Base-by-base conservation (phyloP, 1,139 yeast genomes). In the Fermentozyma sake region DNA sequence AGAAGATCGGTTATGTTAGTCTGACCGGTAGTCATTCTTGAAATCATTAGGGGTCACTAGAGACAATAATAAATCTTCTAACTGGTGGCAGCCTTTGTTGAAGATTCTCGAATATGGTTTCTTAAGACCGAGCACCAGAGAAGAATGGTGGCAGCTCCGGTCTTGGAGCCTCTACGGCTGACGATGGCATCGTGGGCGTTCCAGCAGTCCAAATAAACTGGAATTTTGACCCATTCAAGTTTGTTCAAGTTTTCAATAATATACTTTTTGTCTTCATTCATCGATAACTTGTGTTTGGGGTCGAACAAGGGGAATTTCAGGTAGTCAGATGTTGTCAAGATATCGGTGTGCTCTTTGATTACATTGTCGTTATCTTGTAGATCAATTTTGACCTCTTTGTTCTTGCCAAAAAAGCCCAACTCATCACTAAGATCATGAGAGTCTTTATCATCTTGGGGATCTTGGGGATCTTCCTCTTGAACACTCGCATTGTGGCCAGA, bases 111-210 rank as follows among this genome's bases (percentile, higher is more conserved):
- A 20, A 65, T 41, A 28, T 66, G 64, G 30, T 50, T 55, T 22
- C 72, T 51, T 20, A 69, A 48, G 12, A 70, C 44, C 3, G 72
- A 63, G 4, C 65, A 61, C 75, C 79, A 76, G 27, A 76, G 53
- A 7, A 64, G 68, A 18, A 76, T 53, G 1, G 72, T 58, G 2
- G 79, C 70, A 1, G 76, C 58, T 0, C 81, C 81, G 37, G 68
- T 67, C 0, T 74, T 67, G 16, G 71, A 64, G 0, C 87, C 87
- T 32, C 79, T 61, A 36, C 93, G 61, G 7, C 84, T 81, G 14
- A 79, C 78, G 22, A 81, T 76, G 0, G 80, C 79, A 42, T 77
- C 86, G 44, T 82, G 93, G 0, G 91, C 75, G 49, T 81, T 81
- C 52, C 79, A 62, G 10, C 77, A 70, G 39, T 77, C 81, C 23